Percentiles rank a stretch among this genome's conserved stretches.
These are phyloP conservation scores for Fagopyrum homotropicum DNA, from an alignment of 148 eudicot genomes.

Conservation along the genomic window DNA sequence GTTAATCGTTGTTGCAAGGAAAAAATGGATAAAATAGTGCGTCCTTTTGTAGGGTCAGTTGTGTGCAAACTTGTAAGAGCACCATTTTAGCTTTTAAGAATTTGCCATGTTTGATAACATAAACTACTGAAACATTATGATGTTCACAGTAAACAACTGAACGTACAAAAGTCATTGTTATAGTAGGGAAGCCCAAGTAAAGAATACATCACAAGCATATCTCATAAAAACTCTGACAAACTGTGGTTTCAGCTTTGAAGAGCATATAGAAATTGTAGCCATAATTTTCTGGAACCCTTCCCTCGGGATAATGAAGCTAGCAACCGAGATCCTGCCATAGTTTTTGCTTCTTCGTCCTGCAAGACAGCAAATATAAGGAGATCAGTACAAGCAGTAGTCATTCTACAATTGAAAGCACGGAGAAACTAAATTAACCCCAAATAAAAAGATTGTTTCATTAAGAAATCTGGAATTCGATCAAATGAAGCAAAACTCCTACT, in stretches of 20 bases:
- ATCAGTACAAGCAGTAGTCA: not conserved
- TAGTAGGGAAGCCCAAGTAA: not conserved
- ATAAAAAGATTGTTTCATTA: no score
- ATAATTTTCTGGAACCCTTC: not conserved
- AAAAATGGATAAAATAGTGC: no score
- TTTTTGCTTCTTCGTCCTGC: not conserved
- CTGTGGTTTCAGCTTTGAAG: not conserved
- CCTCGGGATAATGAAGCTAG: no score
- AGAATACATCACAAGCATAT: not conserved
- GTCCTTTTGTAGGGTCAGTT: no score
- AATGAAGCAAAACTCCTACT: not conserved
- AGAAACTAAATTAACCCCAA: not conserved
- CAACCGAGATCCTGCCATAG: not conserved
- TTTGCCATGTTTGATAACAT: no score
- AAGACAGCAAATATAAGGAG: not conserved
- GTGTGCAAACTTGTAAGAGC: no score
- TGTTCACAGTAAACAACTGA: not conserved
- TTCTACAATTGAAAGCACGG: not conserved
- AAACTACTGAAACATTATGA: no score
- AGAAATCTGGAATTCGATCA: not conserved
- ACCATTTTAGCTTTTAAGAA: no score
- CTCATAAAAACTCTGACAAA: not conserved
- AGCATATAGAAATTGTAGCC: not conserved
- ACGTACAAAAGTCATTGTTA: not conserved
- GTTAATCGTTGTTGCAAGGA: not conserved